Conservation (phyloP, 306 rosid species). For the Trichosanthes truncata region DNA sequence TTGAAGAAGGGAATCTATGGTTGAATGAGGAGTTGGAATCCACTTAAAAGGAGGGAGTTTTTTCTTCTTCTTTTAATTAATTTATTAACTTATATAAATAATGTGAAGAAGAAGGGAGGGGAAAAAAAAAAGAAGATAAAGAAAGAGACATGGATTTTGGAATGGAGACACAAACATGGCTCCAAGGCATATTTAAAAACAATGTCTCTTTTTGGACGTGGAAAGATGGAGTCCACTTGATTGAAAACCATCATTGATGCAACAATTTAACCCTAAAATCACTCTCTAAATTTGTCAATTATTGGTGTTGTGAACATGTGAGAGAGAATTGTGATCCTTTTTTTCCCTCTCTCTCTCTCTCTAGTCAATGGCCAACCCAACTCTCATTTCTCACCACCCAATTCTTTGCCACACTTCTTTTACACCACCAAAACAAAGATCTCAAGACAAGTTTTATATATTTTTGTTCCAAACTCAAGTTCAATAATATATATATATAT, state of each 20-base stretch:
- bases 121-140: neutral
- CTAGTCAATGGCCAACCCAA: neutral
- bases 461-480: neutral
- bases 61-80: no score
- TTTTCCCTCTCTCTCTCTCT: neutral
- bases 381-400: neutral
- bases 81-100: neutral
- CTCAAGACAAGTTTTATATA: neutral
- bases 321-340: neutral
- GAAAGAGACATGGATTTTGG: neutral
- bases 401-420: neutral
- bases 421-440: neutral
- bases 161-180: conserved; percentile 4
- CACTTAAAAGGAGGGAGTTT: conserved; percentile 59
- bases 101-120: neutral
- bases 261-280: conserved; percentile 4
- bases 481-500: no score
- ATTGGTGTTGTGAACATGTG: neutral
- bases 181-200: conserved; percentile 4
- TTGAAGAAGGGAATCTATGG: conserved; percentile 17
- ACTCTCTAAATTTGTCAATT: neutral
- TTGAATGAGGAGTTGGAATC: conserved; percentile 99
- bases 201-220: conserved; percentile 8
- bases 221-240: conserved; percentile 7
- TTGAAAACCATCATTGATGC: conserved; percentile 1